Percentiles rank a stretch among this genome's conserved stretches.
phyloP scores from a whole-genome alignment of 169 alveolate species.

The Cryptosporidium canis region DNA sequence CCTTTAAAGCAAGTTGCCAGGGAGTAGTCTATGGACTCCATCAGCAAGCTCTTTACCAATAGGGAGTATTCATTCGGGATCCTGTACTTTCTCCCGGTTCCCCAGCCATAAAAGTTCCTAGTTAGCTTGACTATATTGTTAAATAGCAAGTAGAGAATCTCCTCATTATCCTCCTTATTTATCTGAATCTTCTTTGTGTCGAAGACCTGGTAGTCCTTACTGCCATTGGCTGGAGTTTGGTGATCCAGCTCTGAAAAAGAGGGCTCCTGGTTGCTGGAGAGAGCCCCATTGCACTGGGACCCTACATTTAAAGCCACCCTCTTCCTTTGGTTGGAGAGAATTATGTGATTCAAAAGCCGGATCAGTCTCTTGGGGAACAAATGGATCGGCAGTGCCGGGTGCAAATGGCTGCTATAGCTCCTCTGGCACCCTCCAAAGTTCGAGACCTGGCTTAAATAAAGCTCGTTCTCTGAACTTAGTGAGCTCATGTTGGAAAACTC shows the following conservation, averaged over 20 bases:
- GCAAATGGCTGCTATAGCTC: background rate
- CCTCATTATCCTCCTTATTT: conserved; percentile 57
- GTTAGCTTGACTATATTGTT: conserved; percentile 49
- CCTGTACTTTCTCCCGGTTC: background rate
- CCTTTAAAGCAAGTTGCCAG: conserved; percentile 1
- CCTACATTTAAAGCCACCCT: background rate
- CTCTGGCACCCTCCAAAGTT: background rate
- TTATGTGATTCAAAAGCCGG: conserved; percentile 15
- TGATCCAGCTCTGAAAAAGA: background rate
- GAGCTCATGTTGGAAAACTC: background rate
- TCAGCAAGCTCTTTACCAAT: conserved; percentile 4
- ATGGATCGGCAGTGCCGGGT: conserved; percentile 62
- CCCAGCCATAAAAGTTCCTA: conserved; percentile 46
- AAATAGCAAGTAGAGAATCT: conserved; percentile 34
- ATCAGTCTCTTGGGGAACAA: conserved; percentile 25
- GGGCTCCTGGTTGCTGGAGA: background rate
- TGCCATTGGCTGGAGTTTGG: background rate
- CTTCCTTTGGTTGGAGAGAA: conserved; percentile 22
- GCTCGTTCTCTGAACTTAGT: background rate
- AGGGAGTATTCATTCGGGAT: conserved; percentile 27
- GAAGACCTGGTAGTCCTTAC: conserved; percentile 11
- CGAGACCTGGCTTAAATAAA: background rate
- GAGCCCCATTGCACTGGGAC: background rate
- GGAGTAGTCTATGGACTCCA: conserved; percentile 37
- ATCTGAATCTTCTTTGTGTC: conserved; percentile 2